Percentiles rank a stretch among this genome's conserved stretches.
phyloP scores from a whole-genome alignment of 768 basidiomycete species.

The Rhizopogon salebrosus region DNA sequence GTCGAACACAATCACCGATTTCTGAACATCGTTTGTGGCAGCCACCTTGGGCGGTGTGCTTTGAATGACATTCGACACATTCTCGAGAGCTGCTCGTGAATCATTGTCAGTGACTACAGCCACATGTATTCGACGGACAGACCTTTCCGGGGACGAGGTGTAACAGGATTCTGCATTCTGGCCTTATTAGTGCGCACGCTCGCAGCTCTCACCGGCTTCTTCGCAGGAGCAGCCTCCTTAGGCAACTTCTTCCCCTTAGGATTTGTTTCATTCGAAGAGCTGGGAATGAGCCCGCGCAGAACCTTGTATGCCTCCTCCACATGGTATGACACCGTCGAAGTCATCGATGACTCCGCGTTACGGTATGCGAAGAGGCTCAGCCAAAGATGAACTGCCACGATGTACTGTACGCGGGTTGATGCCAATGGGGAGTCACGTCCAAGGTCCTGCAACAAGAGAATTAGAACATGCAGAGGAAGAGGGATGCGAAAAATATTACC shows the following conservation, averaged over 20 bases:
- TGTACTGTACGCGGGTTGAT: slow-evolving; percentile 40
- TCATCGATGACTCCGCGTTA: slow-evolving; percentile 38
- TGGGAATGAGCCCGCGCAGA: slow-evolving; percentile 35
- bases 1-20: slow-evolving; percentile 11
- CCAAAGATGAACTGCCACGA: slow-evolving; percentile 58
- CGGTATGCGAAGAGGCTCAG: slow-evolving; percentile 68
- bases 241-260: slow-evolving; percentile 36
- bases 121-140: slow-evolving; percentile 1
- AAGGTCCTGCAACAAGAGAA: slow-evolving; percentile 17
- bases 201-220: slow-evolving; percentile 7
- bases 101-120: background rate
- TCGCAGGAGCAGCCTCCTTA: background rate
- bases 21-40: slow-evolving; percentile 1
- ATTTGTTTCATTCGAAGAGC: slow-evolving; percentile 15
- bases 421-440: slow-evolving; percentile 25
- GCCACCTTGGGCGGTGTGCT: background rate
- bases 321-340: slow-evolving; percentile 41
- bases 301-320: slow-evolving; percentile 48
- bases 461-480: background rate
- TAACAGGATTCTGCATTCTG: slow-evolving; percentile 32
- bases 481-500: slow-evolving; percentile 33
- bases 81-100: slow-evolving; percentile 4
- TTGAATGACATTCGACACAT: slow-evolving; percentile 15
- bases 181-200: slow-evolving; percentile 14
- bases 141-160: slow-evolving; percentile 42